A percentile compares a stretch with the other conserved stretches of the same genome.
phyloP scores from a whole-genome alignment of 768 basidiomycete species.

The Leccinum uliginosum region DNA sequence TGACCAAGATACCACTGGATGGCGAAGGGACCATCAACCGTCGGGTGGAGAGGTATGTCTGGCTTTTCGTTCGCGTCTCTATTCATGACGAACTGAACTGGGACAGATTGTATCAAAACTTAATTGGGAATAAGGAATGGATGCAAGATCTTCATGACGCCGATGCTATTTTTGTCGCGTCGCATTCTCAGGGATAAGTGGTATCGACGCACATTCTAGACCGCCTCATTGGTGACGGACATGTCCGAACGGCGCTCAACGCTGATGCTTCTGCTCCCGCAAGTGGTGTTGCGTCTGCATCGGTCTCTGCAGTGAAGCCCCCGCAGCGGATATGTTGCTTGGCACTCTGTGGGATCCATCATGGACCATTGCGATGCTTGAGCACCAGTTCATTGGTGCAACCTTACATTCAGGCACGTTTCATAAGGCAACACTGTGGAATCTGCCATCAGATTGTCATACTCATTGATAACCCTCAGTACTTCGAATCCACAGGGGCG shows the following conservation, averaged over 20 bases:
- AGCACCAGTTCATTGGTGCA: conserved; percentile 70
- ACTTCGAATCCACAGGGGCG: conserved; percentile 85
- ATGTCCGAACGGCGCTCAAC: conserved; percentile 57
- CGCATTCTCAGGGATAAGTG: conserved; percentile 92
- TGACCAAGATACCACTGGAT: conserved; percentile 82
- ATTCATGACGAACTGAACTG: background rate
- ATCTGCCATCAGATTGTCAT: background rate
- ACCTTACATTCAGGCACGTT: conserved; percentile 71
- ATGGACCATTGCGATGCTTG: conserved; percentile 76
- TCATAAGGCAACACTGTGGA: background rate
- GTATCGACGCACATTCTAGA: conserved; percentile 90
- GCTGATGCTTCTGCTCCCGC: conserved; percentile 34
- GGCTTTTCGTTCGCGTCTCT: no score
- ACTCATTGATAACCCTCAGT: conserved; percentile 39
- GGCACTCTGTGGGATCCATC: conserved; percentile 79
- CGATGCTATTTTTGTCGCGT: conserved; percentile 87
- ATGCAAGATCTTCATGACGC: conserved; percentile 71
- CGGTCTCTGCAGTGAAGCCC: conserved; percentile 30
- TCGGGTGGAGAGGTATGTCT: conserved; percentile 68
- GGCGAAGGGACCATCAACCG: conserved; percentile 89
- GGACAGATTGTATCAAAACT: conserved; percentile 57
- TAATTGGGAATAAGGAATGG: conserved; percentile 66
- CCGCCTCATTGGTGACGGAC: conserved; percentile 72
- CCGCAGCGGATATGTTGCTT: conserved; percentile 72
- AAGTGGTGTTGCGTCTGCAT: conserved; percentile 35